Base-by-base conservation (phyloP, 2,329 filamentous ascomycete genomes). In the Sclerotinia glacialis region DNA sequence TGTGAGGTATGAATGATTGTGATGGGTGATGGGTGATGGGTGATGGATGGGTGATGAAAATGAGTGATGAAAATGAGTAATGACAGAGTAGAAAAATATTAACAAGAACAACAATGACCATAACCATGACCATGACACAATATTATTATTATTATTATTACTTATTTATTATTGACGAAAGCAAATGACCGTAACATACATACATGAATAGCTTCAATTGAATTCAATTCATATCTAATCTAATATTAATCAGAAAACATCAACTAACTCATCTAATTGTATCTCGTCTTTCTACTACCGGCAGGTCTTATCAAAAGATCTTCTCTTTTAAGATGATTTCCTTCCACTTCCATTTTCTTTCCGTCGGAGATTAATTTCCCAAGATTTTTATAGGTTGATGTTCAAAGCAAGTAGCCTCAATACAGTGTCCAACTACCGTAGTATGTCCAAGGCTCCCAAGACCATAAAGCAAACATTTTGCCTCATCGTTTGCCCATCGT, bases 281-380 rank as follows among this genome's bases (percentile, higher is more conserved):
- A 40, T 40, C 37, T 14, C 14, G 12, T 40, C 37, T 40, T 23
- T 49, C 47, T 23, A 23, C n/a, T 26, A 40, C 37, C 37, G 37
- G 37, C 8, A 40, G 12, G 37, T 40, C 37, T 40, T 40, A 53
- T 53, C 28, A 53, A 53, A 12, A 12, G 16, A 53, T 53, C 31
- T 26, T 28, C 23, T 52, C 12, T 28, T 58, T 7, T 26, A 23
- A 18, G 11, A 37, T 40, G 34, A 16, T 55, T n/a, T 42, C 23
- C 34, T 14, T 28, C 56, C n/a, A 59, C 56, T 46, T 47, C 42
- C 40, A 47, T 46, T 44, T 59, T 59, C 42, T 26, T 59, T 18
- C 56, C 42, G 26, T 47, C 56, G 56, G 56, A 59, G 28, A 59
- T 59, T 59, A 59, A 34, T 47, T 34, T 59, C 7, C 6, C 31